Evolutionary conservation across 352 stramenopile species (phyloP).

Genomic region (Globisporangium iwayamae): DNA sequence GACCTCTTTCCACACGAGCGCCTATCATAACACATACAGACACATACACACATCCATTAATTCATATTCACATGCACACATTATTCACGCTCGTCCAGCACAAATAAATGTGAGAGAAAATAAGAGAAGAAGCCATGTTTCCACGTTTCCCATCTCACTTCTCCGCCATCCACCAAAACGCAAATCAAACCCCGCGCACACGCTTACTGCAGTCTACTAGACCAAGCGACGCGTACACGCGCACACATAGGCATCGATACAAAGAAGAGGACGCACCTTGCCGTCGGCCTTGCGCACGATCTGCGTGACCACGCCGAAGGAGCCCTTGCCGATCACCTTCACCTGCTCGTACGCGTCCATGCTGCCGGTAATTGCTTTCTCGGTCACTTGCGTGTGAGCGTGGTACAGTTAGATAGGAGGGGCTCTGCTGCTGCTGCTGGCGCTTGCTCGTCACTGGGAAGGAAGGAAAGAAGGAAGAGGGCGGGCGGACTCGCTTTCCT

Average conservation of each 20-base stretch:
- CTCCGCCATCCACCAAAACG: no score
- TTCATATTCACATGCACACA: background rate
- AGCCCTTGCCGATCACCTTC: conserved; percentile 89
- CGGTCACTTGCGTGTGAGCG: background rate
- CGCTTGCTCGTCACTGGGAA: background rate
- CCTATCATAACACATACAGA: conserved; percentile 26
- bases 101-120: no score
- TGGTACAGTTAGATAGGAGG: no score
- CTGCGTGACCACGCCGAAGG: conserved; percentile 89
- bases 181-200: no score
- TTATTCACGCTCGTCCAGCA: background rate
- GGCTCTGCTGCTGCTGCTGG: background rate
- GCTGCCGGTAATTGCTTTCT: background rate
- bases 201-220: no score
- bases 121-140: no score
- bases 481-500: background rate
- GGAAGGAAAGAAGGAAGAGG: background rate
- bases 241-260: no score
- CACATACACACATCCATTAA: background rate
- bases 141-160: no score
- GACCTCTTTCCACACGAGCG: conserved; percentile 91
- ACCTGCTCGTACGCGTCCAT: conserved; percentile 90
- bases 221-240: no score
- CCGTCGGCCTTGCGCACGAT: conserved; percentile 87
- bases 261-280: conserved; percentile 42